A percentile compares a stretch with the other conserved stretches of the same genome.
These are phyloP conservation scores for Collybiopsis confluens DNA, from an alignment of 768 basidiomycete genomes.

Conservation along the genomic window DNA sequence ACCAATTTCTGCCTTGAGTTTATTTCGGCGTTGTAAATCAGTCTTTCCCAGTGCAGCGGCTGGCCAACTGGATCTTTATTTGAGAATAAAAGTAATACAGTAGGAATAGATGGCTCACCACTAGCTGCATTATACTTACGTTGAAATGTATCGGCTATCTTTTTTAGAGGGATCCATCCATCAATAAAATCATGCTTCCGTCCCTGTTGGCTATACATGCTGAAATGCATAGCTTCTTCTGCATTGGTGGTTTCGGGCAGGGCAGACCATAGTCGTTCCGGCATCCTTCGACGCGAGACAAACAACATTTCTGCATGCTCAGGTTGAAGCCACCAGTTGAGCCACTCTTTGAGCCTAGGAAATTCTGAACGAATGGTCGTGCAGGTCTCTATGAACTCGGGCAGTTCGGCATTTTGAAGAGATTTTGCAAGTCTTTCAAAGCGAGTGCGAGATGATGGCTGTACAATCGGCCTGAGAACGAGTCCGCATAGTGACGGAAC, in stretches of 20 bases:
- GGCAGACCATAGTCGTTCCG: conserved; percentile 23
- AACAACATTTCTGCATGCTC: conserved; percentile 29
- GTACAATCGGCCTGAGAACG: too few species aligned
- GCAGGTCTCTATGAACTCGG: neutral
- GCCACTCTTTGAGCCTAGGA: conserved; percentile 21
- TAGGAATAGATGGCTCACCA: neutral
- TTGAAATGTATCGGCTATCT: neutral
- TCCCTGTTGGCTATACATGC: too few species aligned
- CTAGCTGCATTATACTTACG: neutral
- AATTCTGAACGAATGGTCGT: conserved; percentile 16
- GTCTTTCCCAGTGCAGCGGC: neutral
- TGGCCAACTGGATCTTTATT: neutral
- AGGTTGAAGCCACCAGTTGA: too few species aligned
- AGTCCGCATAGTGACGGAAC: too few species aligned
- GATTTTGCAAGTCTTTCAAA: conserved; percentile 15
- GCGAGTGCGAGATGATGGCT: too few species aligned
- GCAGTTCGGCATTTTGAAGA: conserved; percentile 3
- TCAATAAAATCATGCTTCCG: too few species aligned
- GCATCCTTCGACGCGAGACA: conserved; percentile 21
- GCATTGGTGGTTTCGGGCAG: conserved; percentile 30
- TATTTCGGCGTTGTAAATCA: neutral
- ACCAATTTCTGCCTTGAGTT: neutral
- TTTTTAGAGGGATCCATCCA: neutral
- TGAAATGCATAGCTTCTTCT: conserved; percentile 31
- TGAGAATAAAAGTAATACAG: neutral